phyloP scores from a whole-genome alignment of 805 yeast genomes.

The Hanseniaspora clermontiae region DNA sequence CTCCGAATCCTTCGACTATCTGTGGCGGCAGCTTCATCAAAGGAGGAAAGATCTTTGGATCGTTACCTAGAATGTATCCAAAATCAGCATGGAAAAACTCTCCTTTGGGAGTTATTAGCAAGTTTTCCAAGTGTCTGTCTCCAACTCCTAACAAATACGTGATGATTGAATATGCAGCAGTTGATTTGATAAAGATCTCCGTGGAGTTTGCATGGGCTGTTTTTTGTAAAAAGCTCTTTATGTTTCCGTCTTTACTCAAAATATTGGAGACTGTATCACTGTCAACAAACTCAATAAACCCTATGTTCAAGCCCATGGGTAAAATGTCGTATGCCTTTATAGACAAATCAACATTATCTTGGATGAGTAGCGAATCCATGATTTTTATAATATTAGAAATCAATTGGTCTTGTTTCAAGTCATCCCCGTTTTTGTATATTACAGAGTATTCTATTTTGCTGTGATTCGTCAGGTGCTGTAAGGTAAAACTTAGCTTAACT shows the following conservation, averaged over 20 bases:
- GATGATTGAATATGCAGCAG: constrained; percentile 96
- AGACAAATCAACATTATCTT: constrained; percentile 79
- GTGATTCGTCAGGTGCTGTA: constrained; percentile 32
- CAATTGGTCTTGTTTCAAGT: constrained; percentile 87
- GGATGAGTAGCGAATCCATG: constrained; percentile 77
- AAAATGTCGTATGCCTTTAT: constrained; percentile 80
- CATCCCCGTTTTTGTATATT: constrained; percentile 92
- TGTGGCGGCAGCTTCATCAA: constrained; percentile 95
- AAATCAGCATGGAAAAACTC: constrained; percentile 96
- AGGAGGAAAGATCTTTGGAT: constrained; percentile 98
- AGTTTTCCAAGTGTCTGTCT: constrained; percentile 87
- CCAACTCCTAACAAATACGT: constrained; percentile 94
- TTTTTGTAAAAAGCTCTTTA: constrained; percentile 56
- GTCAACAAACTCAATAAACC: constrained; percentile 88
- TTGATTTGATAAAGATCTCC: constrained; percentile 65
- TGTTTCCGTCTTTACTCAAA: constrained; percentile 59
- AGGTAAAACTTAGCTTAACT: constrained; percentile 56
- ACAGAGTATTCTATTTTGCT: constrained; percentile 46
- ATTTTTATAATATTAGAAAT: constrained; percentile 85
- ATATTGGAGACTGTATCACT: constrained; percentile 79
- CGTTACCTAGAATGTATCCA: constrained; percentile 91
- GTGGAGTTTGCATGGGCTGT: constrained; percentile 34
- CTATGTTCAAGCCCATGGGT: constrained; percentile 84
- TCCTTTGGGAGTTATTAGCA: constrained; percentile 68
- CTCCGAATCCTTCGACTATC: constrained; percentile 96